These are phyloP conservation scores for Fusarium tupiense DNA, from an alignment of 2,329 filamentous ascomycete species.

Conservation along the genomic window DNA sequence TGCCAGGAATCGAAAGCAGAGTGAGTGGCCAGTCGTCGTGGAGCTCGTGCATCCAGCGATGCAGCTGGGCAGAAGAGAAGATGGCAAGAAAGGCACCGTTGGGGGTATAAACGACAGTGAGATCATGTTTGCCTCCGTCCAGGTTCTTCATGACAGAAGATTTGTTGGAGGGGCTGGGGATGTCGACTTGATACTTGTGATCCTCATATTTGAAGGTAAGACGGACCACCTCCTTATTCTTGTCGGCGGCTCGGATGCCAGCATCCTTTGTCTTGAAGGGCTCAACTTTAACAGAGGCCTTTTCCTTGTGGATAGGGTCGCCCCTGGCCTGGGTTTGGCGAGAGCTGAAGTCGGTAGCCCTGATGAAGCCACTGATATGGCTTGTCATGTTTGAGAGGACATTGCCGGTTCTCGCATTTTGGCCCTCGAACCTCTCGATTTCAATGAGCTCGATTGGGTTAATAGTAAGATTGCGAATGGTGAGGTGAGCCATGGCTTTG, in stretches of 20 bases:
- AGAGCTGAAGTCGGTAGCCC: conserved; percentile 50
- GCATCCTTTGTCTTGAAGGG: conserved; percentile 71
- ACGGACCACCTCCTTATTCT: conserved; percentile 73
- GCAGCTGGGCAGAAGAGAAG: conserved; percentile 74
- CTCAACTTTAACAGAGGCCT: conserved; percentile 70
- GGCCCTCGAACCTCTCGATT: conserved; percentile 76
- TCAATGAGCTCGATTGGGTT: conserved; percentile 76
- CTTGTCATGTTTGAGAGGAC: conserved; percentile 58
- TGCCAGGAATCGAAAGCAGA: conserved; percentile 89
- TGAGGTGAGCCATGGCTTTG: conserved; percentile 64
- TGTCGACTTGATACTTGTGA: conserved; percentile 73
- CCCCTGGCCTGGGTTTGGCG: conserved; percentile 58
- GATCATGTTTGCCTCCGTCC: conserved; percentile 60
- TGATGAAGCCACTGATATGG: conserved; percentile 56
- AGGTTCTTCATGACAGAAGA: conserved; percentile 70
- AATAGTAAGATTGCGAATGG: conserved; percentile 83
- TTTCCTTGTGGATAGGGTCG: conserved; percentile 67
- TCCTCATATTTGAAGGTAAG: conserved; percentile 74
- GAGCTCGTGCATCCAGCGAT: conserved; percentile 84
- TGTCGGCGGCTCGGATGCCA: conserved; percentile 68
- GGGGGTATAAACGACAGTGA: conserved; percentile 74
- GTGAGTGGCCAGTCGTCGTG: conserved; percentile 77
- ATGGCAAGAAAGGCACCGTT: conserved; percentile 67
- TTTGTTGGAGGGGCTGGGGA: conserved; percentile 69
- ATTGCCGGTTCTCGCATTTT: conserved; percentile 54